These are phyloP conservation scores for Singerocomus inundabilis DNA, from an alignment of 1,284 basidiomycete species.

Conservation along the genomic window DNA sequence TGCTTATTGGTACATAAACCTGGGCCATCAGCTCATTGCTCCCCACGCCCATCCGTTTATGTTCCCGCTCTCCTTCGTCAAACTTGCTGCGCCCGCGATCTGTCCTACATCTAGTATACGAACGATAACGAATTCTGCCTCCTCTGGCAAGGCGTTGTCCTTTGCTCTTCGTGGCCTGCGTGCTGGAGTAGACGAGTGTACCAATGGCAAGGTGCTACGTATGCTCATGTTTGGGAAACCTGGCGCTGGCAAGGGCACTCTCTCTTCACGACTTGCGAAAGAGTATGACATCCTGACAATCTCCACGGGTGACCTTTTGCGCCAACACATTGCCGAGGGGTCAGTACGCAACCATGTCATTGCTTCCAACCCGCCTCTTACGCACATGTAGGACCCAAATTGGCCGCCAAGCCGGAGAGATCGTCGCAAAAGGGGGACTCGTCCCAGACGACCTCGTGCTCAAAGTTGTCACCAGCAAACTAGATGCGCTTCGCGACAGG, in stretches of 20 bases:
- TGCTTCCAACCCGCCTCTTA: background rate
- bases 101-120: conserved; percentile 21
- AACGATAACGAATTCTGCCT: conserved; percentile 40
- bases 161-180: conserved; percentile 50
- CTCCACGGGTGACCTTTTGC: conserved; percentile 78
- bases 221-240: conserved; percentile 86
- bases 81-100: conserved; percentile 7
- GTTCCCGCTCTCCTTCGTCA: conserved; percentile 18
- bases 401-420: conserved; percentile 68
- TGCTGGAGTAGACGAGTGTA: conserved; percentile 34
- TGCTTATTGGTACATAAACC: conserved; percentile 17
- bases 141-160: conserved; percentile 46
- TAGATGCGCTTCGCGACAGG: conserved; percentile 66
- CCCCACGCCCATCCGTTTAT: conserved; percentile 15
- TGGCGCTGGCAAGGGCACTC: conserved; percentile 78
- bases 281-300: conserved; percentile 75
- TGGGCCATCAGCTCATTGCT: background rate
- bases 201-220: conserved; percentile 48
- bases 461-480: conserved; percentile 67
- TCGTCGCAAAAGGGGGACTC: conserved; percentile 74
- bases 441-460: conserved; percentile 79
- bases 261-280: conserved; percentile 67
- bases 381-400: conserved; percentile 54
- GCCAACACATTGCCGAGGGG: conserved; percentile 75
- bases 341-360: conserved; percentile 21